Evolutionary conservation across 2,329 filamentous ascomycete species (phyloP).

Genomic region (Calonectria hawksworthii): DNA sequence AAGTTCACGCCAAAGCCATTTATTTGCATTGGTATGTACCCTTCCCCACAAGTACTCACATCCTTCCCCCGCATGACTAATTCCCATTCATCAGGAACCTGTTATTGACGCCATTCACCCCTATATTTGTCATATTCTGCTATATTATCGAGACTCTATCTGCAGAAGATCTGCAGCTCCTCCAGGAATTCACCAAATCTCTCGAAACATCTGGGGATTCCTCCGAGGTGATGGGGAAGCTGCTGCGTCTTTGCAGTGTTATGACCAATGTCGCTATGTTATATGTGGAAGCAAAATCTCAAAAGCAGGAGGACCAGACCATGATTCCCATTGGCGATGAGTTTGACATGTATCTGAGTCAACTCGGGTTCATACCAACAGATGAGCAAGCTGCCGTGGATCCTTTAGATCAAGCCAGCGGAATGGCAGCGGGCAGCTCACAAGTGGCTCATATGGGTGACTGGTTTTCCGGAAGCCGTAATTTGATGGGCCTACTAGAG

Average conservation of each 20-base stretch:
- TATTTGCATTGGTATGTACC: slow-evolving; percentile 66
- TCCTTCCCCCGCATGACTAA: slow-evolving; percentile 25
- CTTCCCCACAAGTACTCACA: background rate
- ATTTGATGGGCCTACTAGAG: slow-evolving; percentile 75
- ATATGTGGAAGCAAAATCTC: slow-evolving; percentile 72
- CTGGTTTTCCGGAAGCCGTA: slow-evolving; percentile 76
- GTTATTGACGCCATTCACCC: slow-evolving; percentile 69
- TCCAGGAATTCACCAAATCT: slow-evolving; percentile 70
- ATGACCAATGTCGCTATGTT: slow-evolving; percentile 73
- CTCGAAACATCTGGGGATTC: slow-evolving; percentile 64
- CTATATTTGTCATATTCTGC: slow-evolving; percentile 72
- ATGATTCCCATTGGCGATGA: slow-evolving; percentile 68
- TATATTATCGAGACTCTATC: slow-evolving; percentile 68
- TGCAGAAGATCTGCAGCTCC: slow-evolving; percentile 65
- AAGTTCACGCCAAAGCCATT: slow-evolving; percentile 58
- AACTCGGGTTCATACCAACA: slow-evolving; percentile 71
- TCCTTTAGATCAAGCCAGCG: slow-evolving; percentile 34
- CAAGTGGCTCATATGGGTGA: slow-evolving; percentile 68
- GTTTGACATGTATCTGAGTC: slow-evolving; percentile 75
- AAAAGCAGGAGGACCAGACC: slow-evolving; percentile 60
- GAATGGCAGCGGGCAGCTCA: slow-evolving; percentile 41
- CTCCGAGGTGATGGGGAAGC: slow-evolving; percentile 71
- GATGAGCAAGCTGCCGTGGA: slow-evolving; percentile 49
- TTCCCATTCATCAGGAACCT: slow-evolving; percentile 59
- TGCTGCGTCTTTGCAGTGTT: slow-evolving; percentile 73